A percentile compares a stretch with the other conserved stretches of the same genome.
Conservation (phyloP, 2,329 filamentous ascomycete species). For the Penicillium frequentans region DNA sequence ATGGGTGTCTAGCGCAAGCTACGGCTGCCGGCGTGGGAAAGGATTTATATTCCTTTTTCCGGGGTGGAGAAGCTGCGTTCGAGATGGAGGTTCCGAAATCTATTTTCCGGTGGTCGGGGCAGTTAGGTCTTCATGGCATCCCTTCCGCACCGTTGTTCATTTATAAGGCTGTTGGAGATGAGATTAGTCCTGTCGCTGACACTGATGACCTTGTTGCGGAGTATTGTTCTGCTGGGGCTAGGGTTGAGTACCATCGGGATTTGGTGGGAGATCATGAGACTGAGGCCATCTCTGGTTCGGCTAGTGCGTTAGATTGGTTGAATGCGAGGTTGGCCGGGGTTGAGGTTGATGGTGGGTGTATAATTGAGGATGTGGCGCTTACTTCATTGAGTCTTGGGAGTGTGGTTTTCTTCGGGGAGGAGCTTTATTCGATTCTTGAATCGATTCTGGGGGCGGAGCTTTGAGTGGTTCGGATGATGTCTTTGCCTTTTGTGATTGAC, state of each 20-base stretch:
- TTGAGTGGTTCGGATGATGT: too few relatives aligned
- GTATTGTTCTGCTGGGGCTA: constrained; percentile 23
- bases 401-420: not conserved
- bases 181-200: constrained; percentile 27
- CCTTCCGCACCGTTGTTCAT: constrained; percentile 27
- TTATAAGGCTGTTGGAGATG: constrained; percentile 34
- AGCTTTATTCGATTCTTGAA: constrained; percentile 4
- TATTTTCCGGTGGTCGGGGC: constrained; percentile 8
- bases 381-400: constrained; percentile 1
- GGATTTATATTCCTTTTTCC: constrained; percentile 7
- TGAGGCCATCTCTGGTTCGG: constrained; percentile 14
- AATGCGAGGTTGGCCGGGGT: constrained; percentile 3
- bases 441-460: not conserved
- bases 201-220: constrained; percentile 27
- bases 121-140: constrained; percentile 14
- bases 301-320: constrained; percentile 13
- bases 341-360: not conserved
- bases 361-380: constrained; percentile 4
- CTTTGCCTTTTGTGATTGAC: too few relatives aligned
- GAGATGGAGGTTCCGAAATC: constrained; percentile 4
- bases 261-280: constrained; percentile 25
- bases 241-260: constrained; percentile 28
- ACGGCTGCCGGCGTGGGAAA: not conserved
- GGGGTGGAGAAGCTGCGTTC: constrained; percentile 10
- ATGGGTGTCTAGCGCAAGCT: not conserved